A percentile compares a stretch with the other conserved stretches of the same genome.
phyloP scores from a whole-genome alignment of 495 filamentous ascomycete genomes.

The Arthonia radiata region DNA sequence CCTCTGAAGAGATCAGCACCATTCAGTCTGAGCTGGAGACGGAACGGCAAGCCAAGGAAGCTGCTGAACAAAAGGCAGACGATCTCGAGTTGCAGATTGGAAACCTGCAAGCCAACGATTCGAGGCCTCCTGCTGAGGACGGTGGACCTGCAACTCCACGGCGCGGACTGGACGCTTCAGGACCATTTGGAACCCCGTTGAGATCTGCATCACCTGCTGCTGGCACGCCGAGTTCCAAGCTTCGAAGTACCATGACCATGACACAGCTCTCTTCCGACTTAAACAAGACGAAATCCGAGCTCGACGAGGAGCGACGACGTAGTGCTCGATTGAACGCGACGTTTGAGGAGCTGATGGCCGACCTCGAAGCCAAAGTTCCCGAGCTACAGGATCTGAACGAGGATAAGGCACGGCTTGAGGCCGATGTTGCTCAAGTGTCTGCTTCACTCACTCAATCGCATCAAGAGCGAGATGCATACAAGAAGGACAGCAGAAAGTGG shows the following conservation, averaged over 20 bases:
- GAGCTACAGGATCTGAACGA: slow-evolving; percentile 34
- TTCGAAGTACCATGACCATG: slow-evolving; percentile 31
- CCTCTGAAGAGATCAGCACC: slow-evolving; percentile 54
- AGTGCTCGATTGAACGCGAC: slow-evolving; percentile 44
- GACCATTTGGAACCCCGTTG: slow-evolving; percentile 25
- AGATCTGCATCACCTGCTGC: slow-evolving; percentile 24
- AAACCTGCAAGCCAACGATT: slow-evolving; percentile 29
- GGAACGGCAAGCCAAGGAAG: slow-evolving; percentile 44
- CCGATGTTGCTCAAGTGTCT: slow-evolving; percentile 54
- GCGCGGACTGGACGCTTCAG: slow-evolving; percentile 24
- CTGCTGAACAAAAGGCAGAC: slow-evolving; percentile 39
- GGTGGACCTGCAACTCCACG: slow-evolving; percentile 37
- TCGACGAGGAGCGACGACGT: slow-evolving; percentile 40
- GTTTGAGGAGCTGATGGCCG: slow-evolving; percentile 53
- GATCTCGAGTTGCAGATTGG: slow-evolving; percentile 56
- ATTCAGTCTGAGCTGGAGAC: slow-evolving; percentile 61
- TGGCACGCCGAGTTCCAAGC: slow-evolving; percentile 31
- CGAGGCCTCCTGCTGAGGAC: no score
- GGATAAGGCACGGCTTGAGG: slow-evolving; percentile 27
- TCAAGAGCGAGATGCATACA: slow-evolving; percentile 28
- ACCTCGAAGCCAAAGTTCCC: slow-evolving; percentile 32
- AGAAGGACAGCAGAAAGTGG: slow-evolving; percentile 40
- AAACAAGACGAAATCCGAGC: slow-evolving; percentile 29
- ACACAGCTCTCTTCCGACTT: slow-evolving; percentile 48
- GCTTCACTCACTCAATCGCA: slow-evolving; percentile 30